Evolutionary conservation across 371 early-diverging fungal genomes (phyloP).

Genomic region (Mucor saturninus): DNA sequence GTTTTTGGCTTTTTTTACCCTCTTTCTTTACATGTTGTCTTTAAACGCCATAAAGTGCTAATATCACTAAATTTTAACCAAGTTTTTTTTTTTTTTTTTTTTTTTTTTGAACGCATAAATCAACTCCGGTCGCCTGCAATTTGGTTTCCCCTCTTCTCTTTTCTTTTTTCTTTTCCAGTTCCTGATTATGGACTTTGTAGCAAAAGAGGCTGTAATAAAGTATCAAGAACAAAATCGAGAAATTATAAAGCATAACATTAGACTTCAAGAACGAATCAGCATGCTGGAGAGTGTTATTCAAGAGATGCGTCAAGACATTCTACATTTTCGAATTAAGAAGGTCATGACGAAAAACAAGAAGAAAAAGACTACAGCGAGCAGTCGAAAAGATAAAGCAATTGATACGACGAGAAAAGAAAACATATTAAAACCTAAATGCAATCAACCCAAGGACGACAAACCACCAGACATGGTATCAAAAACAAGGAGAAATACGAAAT

Average conservation of each 20-base stretch:
- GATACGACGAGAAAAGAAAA: background rate
- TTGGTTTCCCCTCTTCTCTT: too few species aligned
- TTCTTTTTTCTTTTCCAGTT: background rate
- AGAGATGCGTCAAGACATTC: constrained; percentile 16
- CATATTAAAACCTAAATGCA: background rate
- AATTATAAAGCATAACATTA: constrained; percentile 13
- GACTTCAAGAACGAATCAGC: constrained; percentile 13
- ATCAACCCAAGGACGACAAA: background rate
- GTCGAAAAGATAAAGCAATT: background rate
- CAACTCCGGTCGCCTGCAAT: too few species aligned
- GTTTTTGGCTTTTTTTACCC: too few species aligned
- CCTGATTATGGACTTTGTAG: background rate
- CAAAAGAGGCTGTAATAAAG: background rate
- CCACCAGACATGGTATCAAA: background rate
- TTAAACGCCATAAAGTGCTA: too few species aligned
- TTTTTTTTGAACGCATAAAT: too few species aligned
- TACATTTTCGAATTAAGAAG: constrained; percentile 12
- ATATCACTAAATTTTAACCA: too few species aligned
- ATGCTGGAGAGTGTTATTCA: constrained; percentile 9
- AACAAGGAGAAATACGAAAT: constrained; percentile 9
- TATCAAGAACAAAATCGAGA: constrained; percentile 21
- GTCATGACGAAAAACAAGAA: background rate
- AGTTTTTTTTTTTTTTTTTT: too few species aligned
- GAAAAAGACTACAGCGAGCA: background rate
- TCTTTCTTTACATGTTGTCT: too few species aligned